These are phyloP conservation scores for Naematelia encephala DNA, from an alignment of 768 basidiomycete species.

Conservation along the genomic window DNA sequence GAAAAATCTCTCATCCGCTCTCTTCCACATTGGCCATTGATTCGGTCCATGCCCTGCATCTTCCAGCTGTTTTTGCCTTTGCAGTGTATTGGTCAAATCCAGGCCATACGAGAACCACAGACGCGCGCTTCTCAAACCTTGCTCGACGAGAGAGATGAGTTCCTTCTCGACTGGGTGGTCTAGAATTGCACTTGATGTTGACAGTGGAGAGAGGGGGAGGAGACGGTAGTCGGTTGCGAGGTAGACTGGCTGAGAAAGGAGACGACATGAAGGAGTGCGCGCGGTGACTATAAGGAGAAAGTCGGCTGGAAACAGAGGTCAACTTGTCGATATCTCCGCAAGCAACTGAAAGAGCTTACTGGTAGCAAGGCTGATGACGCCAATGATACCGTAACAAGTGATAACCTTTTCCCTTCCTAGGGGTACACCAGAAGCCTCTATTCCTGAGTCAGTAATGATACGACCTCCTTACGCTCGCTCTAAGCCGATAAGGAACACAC, in stretches of 20 bases:
- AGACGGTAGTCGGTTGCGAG: conserved; percentile 86
- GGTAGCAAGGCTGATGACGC: conserved; percentile 54
- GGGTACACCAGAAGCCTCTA: conserved; percentile 30
- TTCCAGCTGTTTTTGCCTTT: conserved; percentile 68
- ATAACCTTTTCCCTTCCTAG: conserved; percentile 51
- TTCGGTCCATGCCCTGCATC: conserved; percentile 54
- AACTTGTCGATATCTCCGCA: neutral
- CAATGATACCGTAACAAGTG: conserved; percentile 55
- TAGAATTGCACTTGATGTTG: conserved; percentile 61
- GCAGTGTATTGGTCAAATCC: conserved; percentile 82
- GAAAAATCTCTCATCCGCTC: conserved; percentile 96
- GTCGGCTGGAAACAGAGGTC: conserved; percentile 63
- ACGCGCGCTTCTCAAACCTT: conserved; percentile 72
- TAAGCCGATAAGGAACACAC: conserved; percentile 37
- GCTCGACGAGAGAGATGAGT: conserved; percentile 76
- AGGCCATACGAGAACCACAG: conserved; percentile 88
- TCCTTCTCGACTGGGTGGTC: conserved; percentile 85
- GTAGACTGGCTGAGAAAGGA: conserved; percentile 84
- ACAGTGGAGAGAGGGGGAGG: conserved; percentile 72
- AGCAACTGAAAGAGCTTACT: conserved; percentile 40
- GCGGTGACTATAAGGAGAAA: conserved; percentile 86
- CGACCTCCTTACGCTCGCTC: neutral
- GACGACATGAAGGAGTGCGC: conserved; percentile 68
- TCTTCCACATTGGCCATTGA: conserved; percentile 40
- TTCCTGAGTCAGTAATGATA: neutral